Evolutionary conservation across 2,329 filamentous ascomycete species (phyloP).

Genomic region (Talaromyces sp.): DNA sequence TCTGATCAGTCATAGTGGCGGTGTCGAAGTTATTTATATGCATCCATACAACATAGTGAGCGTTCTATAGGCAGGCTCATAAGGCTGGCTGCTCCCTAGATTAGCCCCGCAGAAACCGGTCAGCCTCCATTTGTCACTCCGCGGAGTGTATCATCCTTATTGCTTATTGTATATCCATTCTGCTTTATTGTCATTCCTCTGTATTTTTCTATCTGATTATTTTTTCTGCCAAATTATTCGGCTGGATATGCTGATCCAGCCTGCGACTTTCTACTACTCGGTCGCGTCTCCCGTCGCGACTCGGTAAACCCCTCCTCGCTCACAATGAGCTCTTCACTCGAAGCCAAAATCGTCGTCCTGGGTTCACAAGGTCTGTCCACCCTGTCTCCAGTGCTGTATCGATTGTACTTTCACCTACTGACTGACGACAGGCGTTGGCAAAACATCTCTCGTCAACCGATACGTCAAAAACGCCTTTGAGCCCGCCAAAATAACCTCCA

Average conservation of each 20-base stretch:
- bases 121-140: slow-evolving; percentile 2
- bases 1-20: slow-evolving; percentile 5
- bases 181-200: neutral
- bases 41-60: neutral
- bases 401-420: neutral
- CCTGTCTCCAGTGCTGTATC: too few species aligned
- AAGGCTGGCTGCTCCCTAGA: slow-evolving; percentile 5
- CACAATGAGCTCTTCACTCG: slow-evolving; percentile 45
- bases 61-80: neutral
- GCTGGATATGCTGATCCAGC: slow-evolving; percentile 25
- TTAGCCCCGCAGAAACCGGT: slow-evolving; percentile 6
- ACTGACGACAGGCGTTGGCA: slow-evolving; percentile 42
- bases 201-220: neutral
- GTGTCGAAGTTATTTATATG: neutral
- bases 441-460: slow-evolving; percentile 49
- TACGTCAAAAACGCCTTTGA: slow-evolving; percentile 45
- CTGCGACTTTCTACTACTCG: slow-evolving; percentile 20
- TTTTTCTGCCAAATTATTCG: neutral
- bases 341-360: slow-evolving; percentile 51
- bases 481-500: slow-evolving; percentile 50
- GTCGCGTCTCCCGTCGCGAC: slow-evolving; percentile 23
- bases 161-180: neutral
- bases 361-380: slow-evolving; percentile 44
- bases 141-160: neutral
- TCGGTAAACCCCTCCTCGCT: slow-evolving; percentile 8